Evolutionary conservation across 2,329 filamentous ascomycete species (phyloP).

Genomic region (Fusarium sp.): DNA sequence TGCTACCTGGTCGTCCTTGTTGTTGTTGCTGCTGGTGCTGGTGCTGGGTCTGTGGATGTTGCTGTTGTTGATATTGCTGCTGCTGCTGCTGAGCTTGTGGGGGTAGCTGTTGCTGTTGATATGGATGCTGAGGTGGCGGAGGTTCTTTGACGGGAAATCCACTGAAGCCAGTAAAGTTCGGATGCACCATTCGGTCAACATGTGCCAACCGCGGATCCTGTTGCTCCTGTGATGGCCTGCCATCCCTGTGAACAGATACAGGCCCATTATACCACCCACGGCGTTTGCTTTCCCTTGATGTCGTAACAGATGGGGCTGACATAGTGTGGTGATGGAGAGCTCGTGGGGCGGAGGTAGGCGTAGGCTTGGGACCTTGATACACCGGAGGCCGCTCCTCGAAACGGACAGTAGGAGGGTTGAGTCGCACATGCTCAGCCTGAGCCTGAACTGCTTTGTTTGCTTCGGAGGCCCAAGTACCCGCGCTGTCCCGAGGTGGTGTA

Average conservation of each 20-base stretch:
- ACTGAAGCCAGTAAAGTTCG: slow-evolving; percentile 66
- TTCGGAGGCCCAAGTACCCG: slow-evolving; percentile 69
- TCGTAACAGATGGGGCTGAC: slow-evolving; percentile 69
- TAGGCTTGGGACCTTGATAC: slow-evolving; percentile 50
- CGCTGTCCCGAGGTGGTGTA: slow-evolving; percentile 65
- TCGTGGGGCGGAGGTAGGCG: slow-evolving; percentile 50
- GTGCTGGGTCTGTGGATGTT: slow-evolving; percentile 46
- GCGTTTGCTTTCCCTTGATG: slow-evolving; percentile 72
- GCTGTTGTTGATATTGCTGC: slow-evolving; percentile 30
- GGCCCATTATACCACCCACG: slow-evolving; percentile 79
- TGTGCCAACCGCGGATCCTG: slow-evolving; percentile 57
- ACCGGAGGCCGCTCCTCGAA: slow-evolving; percentile 65
- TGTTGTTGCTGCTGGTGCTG: slow-evolving; percentile 37
- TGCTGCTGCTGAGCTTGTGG: slow-evolving; percentile 36
- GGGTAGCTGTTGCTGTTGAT: slow-evolving; percentile 23
- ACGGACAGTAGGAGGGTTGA: slow-evolving; percentile 63
- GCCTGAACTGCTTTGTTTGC: slow-evolving; percentile 67
- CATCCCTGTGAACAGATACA: slow-evolving; percentile 56
- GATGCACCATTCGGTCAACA: slow-evolving; percentile 70
- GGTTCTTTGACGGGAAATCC: slow-evolving; percentile 62
- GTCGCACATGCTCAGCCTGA: slow-evolving; percentile 65
- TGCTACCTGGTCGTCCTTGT: slow-evolving; percentile 49
- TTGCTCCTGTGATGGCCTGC: slow-evolving; percentile 45
- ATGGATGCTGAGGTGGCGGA: slow-evolving; percentile 48
- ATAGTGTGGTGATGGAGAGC: slow-evolving; percentile 69